These are phyloP conservation scores for Xylaria sp. DNA, from an alignment of 495 filamentous ascomycete genomes.

Conservation along the genomic window DNA sequence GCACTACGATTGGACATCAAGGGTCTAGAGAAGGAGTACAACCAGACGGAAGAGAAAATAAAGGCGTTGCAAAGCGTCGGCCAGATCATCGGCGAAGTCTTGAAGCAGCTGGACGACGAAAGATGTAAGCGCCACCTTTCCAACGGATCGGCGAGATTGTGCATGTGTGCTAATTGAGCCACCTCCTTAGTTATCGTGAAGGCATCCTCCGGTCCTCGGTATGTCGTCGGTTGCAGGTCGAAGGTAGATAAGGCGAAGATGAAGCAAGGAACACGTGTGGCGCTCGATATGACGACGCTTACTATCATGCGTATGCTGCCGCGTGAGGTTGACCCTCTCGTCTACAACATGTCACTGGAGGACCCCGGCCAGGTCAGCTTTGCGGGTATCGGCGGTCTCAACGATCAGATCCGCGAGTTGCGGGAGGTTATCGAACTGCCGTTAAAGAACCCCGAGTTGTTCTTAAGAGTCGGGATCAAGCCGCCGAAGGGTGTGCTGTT, in stretches of 20 bases:
- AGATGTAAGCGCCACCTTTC: conserved; percentile 71
- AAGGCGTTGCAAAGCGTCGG: conserved; percentile 99
- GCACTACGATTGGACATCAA: conserved; percentile 91
- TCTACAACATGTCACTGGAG: conserved; percentile 99
- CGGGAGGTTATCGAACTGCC: conserved; percentile 98
- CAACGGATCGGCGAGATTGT: not conserved
- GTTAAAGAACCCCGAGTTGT: conserved; percentile 98
- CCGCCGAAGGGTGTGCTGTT: conserved; percentile 97
- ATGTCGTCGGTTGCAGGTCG: conserved; percentile 97
- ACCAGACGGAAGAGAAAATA: conserved; percentile 98
- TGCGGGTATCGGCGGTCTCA: conserved; percentile 97
- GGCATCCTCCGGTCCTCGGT: conserved; percentile 95
- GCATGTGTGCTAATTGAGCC: conserved; percentile 10
- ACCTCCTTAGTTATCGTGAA: conserved; percentile 67
- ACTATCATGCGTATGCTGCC: conserved; percentile 99
- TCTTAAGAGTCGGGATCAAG: conserved; percentile 97
- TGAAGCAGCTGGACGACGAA: conserved; percentile 99
- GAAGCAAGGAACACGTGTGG: conserved; percentile 97
- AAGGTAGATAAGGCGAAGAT: conserved; percentile 97
- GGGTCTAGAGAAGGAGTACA: conserved; percentile 90
- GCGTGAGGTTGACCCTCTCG: conserved; percentile 95
- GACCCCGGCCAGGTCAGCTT: conserved; percentile 98
- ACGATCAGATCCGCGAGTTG: conserved; percentile 98
- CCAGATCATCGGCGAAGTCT: conserved; percentile 98
- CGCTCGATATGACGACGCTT: conserved; percentile 99